These are phyloP conservation scores for Leccinum olivaceoglutinosum DNA, from an alignment of 1,284 basidiomycete genomes.

Conservation along the genomic window DNA sequence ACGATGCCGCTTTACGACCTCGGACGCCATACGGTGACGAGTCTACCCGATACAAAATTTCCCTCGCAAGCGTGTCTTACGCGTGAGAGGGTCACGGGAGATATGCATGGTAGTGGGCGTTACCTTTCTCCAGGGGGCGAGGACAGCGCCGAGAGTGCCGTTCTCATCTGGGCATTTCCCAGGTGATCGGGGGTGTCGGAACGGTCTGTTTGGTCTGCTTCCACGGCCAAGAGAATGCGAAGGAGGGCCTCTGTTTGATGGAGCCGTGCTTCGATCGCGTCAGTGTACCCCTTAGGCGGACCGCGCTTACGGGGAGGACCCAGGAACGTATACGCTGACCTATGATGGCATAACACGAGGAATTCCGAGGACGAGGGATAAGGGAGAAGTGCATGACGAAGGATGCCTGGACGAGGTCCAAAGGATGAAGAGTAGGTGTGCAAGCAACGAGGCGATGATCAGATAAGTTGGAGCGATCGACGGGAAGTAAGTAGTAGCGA, in stretches of 20 bases:
- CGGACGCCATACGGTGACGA: constrained; percentile 70
- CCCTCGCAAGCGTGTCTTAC: constrained; percentile 65
- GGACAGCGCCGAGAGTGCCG: constrained; percentile 15
- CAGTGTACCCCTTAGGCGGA: constrained; percentile 83
- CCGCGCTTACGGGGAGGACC: constrained; percentile 44
- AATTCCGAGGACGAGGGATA: neutral
- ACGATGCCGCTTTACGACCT: constrained; percentile 41
- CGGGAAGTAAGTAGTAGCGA: neutral
- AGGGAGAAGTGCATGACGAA: neutral
- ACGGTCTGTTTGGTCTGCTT: constrained; percentile 57
- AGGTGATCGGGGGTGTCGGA: constrained; percentile 44
- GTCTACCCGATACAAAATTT: constrained; percentile 73
- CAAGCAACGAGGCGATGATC: neutral
- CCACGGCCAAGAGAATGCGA: constrained; percentile 66
- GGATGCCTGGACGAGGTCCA: neutral
- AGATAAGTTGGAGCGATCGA: neutral
- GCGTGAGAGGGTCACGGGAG: neutral
- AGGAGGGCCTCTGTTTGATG: constrained; percentile 84
- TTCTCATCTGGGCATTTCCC: constrained; percentile 14
- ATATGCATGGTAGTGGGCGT: neutral
- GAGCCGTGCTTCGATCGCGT: constrained; percentile 82
- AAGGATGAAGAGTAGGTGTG: neutral
- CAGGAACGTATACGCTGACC: constrained; percentile 58
- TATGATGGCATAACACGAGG: neutral
- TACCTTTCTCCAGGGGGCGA: constrained; percentile 27